Percentiles rank a stretch among this genome's conserved stretches.
Evolutionary conservation across 192 early-diverging fungal genomes (phyloP).

Genomic region (Gaertneriomyces sp.): DNA sequence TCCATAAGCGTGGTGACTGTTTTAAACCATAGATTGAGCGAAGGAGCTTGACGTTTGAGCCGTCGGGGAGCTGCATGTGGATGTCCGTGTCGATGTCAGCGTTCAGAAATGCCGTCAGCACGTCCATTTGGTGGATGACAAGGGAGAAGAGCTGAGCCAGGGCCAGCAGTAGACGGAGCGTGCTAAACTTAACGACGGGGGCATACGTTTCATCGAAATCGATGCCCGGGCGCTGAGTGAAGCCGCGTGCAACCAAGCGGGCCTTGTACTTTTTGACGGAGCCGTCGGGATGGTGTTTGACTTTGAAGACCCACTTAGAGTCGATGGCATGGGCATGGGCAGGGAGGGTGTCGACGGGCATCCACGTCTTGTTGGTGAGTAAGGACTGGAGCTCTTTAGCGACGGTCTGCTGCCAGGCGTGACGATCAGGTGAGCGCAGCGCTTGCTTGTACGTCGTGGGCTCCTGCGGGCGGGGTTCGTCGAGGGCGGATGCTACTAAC

Average conservation of each 20-base stretch:
- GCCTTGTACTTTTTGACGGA: conserved; percentile 28
- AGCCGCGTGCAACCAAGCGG: conserved; percentile 34
- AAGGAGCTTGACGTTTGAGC: conserved; percentile 2
- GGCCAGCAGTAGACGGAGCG: conserved; percentile 20
- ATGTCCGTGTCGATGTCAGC: conserved; percentile 26
- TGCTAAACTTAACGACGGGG: conserved; percentile 34
- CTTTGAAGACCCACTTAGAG: conserved; percentile 27
- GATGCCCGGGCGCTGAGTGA: conserved; percentile 17
- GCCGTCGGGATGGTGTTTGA: conserved; percentile 29
- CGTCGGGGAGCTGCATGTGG: conserved; percentile 32
- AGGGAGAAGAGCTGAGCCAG: conserved; percentile 8
- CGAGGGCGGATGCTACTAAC: too few species aligned
- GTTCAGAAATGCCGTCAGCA: conserved; percentile 36
- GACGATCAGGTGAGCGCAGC: background rate
- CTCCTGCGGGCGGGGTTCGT: too few species aligned
- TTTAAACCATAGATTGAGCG: conserved; percentile 18
- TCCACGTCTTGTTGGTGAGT: background rate
- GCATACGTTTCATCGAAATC: conserved; percentile 35
- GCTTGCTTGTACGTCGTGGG: background rate
- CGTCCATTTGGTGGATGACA: conserved; percentile 33
- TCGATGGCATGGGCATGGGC: conserved; percentile 15
- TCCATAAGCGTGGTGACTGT: conserved; percentile 17
- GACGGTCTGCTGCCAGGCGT: background rate
- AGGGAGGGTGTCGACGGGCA: background rate
- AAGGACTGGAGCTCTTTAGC: background rate